A percentile compares a stretch with the other conserved stretches of the same genome.
Conservation (phyloP, 768 basidiomycete genomes). For the Collybiopsis confluens region DNA sequence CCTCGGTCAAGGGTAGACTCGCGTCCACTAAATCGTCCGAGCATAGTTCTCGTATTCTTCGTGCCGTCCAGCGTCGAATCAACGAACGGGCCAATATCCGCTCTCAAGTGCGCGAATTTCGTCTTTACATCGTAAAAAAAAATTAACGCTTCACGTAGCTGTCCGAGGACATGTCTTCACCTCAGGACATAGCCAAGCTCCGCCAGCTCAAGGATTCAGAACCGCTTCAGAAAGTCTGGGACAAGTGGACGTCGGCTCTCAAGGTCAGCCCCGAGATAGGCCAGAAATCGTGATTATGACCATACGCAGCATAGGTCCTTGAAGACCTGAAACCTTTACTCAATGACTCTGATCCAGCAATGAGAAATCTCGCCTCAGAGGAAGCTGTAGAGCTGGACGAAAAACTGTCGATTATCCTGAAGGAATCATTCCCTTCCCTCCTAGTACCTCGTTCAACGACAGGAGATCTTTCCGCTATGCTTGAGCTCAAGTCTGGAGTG, state of each 20-base stretch:
- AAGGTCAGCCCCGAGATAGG: slow-evolving; percentile 31
- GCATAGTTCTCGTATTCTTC: slow-evolving; percentile 49
- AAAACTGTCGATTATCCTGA: slow-evolving; percentile 28
- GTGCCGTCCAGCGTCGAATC: slow-evolving; percentile 49
- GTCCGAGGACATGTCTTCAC: slow-evolving; percentile 47
- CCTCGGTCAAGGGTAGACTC: neutral
- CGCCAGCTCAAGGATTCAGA: slow-evolving; percentile 69
- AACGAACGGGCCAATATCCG: slow-evolving; percentile 42
- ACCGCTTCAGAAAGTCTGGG: slow-evolving; percentile 65
- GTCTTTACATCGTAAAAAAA: slow-evolving; percentile 8
- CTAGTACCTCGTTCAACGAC: slow-evolving; percentile 73
- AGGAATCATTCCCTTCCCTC: slow-evolving; percentile 58
- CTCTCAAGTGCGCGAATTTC: slow-evolving; percentile 33
- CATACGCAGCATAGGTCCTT: slow-evolving; percentile 49
- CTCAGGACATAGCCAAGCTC: slow-evolving; percentile 53
- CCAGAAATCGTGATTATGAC: slow-evolving; percentile 9
- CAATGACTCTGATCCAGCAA: slow-evolving; percentile 66
- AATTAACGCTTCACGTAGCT: slow-evolving; percentile 39
- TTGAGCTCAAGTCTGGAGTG: slow-evolving; percentile 91
- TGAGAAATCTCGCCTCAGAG: slow-evolving; percentile 43
- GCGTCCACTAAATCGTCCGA: neutral
- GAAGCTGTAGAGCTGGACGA: slow-evolving; percentile 10
- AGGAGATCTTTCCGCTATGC: slow-evolving; percentile 62
- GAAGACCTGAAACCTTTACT: slow-evolving; percentile 60
- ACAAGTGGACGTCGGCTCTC: slow-evolving; percentile 49